These are phyloP conservation scores for Sporothrix euskadiensis DNA, from an alignment of 2,329 filamentous ascomycete genomes.

Conservation along the genomic window DNA sequence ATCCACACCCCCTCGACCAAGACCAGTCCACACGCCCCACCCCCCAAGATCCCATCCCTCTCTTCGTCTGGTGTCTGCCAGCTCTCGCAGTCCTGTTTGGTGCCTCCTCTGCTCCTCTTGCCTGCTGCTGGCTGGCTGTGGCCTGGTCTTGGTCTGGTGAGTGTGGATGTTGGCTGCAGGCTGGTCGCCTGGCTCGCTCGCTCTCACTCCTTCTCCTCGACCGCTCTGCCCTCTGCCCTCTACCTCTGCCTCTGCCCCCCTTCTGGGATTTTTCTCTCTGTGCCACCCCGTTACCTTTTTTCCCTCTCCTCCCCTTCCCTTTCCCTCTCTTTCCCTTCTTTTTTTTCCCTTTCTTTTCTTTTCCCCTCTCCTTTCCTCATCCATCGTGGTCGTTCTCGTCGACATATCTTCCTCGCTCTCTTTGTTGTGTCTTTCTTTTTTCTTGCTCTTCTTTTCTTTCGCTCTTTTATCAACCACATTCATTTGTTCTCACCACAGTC, in stretches of 20 bases:
- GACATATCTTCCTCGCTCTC: conserved; percentile 43
- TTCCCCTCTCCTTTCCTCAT: conserved; percentile 28
- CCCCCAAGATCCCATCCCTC: conserved; percentile 30
- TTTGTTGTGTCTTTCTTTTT: conserved; percentile 41
- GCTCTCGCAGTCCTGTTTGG: not conserved
- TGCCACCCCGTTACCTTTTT: conserved; percentile 20
- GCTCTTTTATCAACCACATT: conserved; percentile 52
- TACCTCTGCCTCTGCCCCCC: conserved; percentile 14
- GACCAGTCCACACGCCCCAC: conserved; percentile 26
- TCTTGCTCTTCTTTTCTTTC: conserved; percentile 40
- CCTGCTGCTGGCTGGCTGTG: not conserved
- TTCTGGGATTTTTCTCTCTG: conserved; percentile 26
- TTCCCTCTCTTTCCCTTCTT: conserved; percentile 26
- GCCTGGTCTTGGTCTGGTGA: not conserved
- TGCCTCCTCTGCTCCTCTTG: not conserved
- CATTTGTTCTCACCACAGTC: conserved; percentile 51
- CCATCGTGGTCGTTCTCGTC: conserved; percentile 38
- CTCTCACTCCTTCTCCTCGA: not conserved
- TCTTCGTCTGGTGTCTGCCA: conserved; percentile 27
- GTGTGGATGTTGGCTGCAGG: not conserved
- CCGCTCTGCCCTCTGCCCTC: too few relatives aligned
- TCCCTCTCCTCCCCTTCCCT: conserved; percentile 24
- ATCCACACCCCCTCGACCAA: conserved; percentile 28
- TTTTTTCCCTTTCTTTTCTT: conserved; percentile 42
- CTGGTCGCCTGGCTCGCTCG: not conserved